Conservation (phyloP, 148 eudicot genomes). For the Cornus controversa region DNA sequence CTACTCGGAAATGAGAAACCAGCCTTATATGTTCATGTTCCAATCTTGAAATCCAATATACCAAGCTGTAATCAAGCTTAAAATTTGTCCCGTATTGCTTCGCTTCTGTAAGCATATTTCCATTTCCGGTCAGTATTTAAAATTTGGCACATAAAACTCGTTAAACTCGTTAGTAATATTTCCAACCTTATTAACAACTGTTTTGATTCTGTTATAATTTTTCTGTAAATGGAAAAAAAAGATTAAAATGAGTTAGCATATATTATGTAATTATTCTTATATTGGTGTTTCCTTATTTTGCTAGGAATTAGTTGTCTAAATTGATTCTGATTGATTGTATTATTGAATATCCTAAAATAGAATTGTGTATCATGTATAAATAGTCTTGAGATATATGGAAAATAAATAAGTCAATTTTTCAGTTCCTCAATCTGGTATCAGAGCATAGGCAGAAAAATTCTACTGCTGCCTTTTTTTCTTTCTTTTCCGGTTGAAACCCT, state of each 20-base stretch:
- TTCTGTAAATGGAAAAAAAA: slow-evolving; percentile 48
- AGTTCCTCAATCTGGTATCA: too few species aligned
- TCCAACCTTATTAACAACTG: slow-evolving; percentile 92
- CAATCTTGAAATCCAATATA: slow-evolving; percentile 97
- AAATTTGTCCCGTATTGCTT: slow-evolving; percentile 90
- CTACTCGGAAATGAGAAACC: slow-evolving; percentile 66
- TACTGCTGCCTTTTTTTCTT: too few species aligned
- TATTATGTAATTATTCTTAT: too few species aligned
- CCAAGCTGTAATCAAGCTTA: slow-evolving; percentile 91
- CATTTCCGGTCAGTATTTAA: slow-evolving; percentile 80
- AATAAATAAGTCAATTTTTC: too few species aligned
- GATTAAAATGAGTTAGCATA: neutral
- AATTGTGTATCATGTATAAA: too few species aligned
- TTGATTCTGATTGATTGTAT: too few species aligned
- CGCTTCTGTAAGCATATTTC: slow-evolving; percentile 87
- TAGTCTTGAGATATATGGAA: too few species aligned
- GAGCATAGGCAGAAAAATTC: too few species aligned
- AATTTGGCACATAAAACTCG: slow-evolving; percentile 98
- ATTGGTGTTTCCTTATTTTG: too few species aligned
- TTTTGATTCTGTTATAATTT: slow-evolving; percentile 83
- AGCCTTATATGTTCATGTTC: slow-evolving; percentile 95
- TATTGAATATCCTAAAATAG: too few species aligned
- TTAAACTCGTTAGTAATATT: slow-evolving; percentile 68
- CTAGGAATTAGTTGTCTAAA: too few species aligned
- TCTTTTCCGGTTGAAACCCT: too few species aligned